Evolutionary conservation across 805 yeast species (phyloP).

Genomic region (Ogataea corticis): DNA sequence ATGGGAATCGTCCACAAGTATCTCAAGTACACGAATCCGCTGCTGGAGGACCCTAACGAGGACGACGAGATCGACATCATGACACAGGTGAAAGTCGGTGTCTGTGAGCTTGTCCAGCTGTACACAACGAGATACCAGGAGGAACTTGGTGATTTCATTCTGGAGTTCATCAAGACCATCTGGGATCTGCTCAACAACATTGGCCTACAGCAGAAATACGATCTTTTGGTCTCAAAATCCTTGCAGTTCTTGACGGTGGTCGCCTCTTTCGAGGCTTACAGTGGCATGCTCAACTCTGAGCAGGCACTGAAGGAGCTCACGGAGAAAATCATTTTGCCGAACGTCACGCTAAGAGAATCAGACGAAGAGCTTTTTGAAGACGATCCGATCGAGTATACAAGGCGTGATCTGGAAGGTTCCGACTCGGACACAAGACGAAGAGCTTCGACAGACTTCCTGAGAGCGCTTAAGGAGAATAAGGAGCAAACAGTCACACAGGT

Average conservation of each 20-base stretch:
- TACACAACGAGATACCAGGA: constrained; percentile 92
- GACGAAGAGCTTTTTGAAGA: constrained; percentile 96
- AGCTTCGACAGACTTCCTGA: constrained; percentile 87
- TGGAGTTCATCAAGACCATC: constrained; percentile 74
- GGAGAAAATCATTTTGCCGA: constrained; percentile 84
- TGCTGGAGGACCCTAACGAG: constrained; percentile 57
- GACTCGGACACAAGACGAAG: constrained; percentile 91
- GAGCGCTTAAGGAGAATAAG: constrained; percentile 79
- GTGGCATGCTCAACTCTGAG: constrained; percentile 59
- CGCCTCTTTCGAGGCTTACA: constrained; percentile 66
- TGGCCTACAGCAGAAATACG: constrained; percentile 75
- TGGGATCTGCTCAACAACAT: constrained; percentile 74
- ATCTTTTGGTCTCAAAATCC: constrained; percentile 78
- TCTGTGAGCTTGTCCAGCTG: constrained; percentile 80
- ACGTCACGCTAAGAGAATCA: constrained; percentile 77
- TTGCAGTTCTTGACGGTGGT: constrained; percentile 82
- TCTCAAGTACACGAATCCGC: constrained; percentile 56
- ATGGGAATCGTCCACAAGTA: constrained; percentile 85
- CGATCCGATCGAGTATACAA: constrained; percentile 90
- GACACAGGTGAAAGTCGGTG: constrained; percentile 74
- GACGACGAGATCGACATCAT: constrained; percentile 70
- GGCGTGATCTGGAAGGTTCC: constrained; percentile 93
- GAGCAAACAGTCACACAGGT: constrained; percentile 73
- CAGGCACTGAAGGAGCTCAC: constrained; percentile 72
- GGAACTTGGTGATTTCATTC: constrained; percentile 77